Base-by-base conservation (phyloP, 768 basidiomycete species). In the Trametes elegans region DNA sequence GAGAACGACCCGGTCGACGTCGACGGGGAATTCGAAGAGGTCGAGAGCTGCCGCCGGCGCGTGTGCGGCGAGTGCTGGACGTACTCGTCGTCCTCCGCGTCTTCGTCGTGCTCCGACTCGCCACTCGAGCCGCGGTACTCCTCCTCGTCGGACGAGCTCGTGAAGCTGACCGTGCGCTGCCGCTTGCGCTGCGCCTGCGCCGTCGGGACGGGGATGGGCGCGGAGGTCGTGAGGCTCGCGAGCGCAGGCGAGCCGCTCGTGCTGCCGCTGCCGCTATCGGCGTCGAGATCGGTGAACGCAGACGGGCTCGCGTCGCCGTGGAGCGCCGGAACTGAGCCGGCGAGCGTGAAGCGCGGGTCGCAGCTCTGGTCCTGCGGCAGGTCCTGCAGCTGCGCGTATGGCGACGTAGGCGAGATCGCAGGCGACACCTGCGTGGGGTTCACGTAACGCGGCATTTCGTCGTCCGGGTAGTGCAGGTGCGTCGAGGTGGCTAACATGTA, bases 371-470 rank as follows among this genome's bases (percentile, higher is more conserved):
- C 51, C 24, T 49, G 38, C 13, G 46, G 29, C 36, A 53, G 46
- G 18, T 53, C 48, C 5, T 63, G 53, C 21, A 60, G 47, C 57
- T 47, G 53, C 16, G 48, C 55, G 43, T 31, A 59, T 14, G 47
- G 57, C 29, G 54, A 54, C 39, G 34, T 49, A 31, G 59, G 62
- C 3, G 62, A 59, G 32, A 60, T 39, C 35, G 42, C 43, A 31
- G 62, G 59, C 24, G 59, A 58, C 7, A 63, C 53, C 51, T 63
- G 59, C 21, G 62, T 45, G 5, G 62, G 62, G 48, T 58, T 24
- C 18, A 63, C 62, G 46, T 48, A 63, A 27, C 62, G 62, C 10
- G 58, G 58, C 21, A 55, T 45, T 13, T 54, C 39, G 24, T 53
- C 40, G 47, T 53, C 46, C 14, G 58, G 51, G 41, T 54, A 62